Evolutionary conservation across 1,139 yeast species (phyloP).

Genomic region (Protomyces arabidopsidicola): DNA sequence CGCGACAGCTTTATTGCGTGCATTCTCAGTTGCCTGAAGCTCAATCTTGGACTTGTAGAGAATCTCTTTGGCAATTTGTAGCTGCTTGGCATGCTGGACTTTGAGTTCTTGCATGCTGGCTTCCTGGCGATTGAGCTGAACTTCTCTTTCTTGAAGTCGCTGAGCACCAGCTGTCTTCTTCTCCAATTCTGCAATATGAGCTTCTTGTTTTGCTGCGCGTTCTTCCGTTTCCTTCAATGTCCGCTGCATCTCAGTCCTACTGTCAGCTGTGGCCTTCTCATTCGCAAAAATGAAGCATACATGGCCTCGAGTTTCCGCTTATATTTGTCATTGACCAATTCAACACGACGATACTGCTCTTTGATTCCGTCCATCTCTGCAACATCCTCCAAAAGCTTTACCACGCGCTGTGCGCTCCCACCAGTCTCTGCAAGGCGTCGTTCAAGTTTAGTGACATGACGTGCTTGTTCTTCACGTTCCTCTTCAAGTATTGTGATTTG

Average conservation of each 20-base stretch:
- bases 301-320: neutral
- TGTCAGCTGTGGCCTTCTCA: neutral
- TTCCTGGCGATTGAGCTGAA: too few species aligned
- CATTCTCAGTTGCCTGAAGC: too few species aligned
- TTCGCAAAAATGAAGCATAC: neutral
- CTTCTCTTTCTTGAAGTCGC: too few species aligned
- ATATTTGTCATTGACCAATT: constrained; percentile 1
- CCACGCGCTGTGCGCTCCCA: neutral
- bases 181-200: too few species aligned
- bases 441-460: neutral
- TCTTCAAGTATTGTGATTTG: neutral
- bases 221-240: neutral
- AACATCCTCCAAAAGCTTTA: neutral
- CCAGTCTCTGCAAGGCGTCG: neutral
- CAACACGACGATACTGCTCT: neutral
- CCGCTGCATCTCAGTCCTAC: neutral
- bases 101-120: too few species aligned
- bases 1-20: too few species aligned
- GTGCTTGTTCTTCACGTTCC: constrained; percentile 1
- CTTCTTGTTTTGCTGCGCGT: neutral
- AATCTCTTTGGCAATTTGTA: too few species aligned
- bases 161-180: too few species aligned
- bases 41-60: too few species aligned
- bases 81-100: too few species aligned
- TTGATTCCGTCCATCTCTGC: neutral